These are phyloP conservation scores for Kodamaea anthophila DNA, from an alignment of 1,139 yeast genomes.

Conservation along the genomic window DNA sequence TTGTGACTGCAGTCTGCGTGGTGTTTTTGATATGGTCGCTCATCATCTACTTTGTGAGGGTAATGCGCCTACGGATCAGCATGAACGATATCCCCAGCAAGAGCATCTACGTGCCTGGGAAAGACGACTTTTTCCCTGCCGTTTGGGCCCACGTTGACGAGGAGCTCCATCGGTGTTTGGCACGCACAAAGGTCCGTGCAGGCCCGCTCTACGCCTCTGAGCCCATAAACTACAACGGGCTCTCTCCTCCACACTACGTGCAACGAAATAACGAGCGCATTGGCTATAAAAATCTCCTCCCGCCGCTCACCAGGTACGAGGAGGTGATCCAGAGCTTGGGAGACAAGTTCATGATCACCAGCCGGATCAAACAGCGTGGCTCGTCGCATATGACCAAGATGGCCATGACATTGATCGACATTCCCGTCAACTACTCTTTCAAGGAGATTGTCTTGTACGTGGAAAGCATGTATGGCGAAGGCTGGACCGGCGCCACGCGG, in stretches of 20 bases:
- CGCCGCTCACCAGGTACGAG: conserved; percentile 57
- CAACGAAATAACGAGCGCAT: conserved; percentile 15
- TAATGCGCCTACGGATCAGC: conserved; percentile 52
- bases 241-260: conserved; percentile 42
- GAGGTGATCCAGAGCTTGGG: conserved; percentile 57
- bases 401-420: conserved; percentile 29
- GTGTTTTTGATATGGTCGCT: conserved; percentile 47
- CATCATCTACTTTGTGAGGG: conserved; percentile 44
- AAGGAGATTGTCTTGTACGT: conserved; percentile 34
- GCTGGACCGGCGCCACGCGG: conserved; percentile 14
- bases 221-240: conserved; percentile 57
- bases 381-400: conserved; percentile 13
- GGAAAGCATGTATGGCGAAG: conserved; percentile 12
- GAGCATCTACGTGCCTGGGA: conserved; percentile 58
- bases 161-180: conserved; percentile 39
- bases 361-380: conserved; percentile 3
- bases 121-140: conserved; percentile 54
- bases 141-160: conserved; percentile 31
- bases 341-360: conserved; percentile 37
- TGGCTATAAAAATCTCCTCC: conserved; percentile 36
- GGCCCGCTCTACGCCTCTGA: conserved; percentile 39
- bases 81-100: conserved; percentile 71
- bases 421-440: conserved; percentile 43
- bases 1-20: conserved; percentile 69
- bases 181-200: conserved; percentile 42